These are phyloP conservation scores for Perkinsus marinus DNA, from an alignment of 169 alveolate species.

Conservation along the genomic window DNA sequence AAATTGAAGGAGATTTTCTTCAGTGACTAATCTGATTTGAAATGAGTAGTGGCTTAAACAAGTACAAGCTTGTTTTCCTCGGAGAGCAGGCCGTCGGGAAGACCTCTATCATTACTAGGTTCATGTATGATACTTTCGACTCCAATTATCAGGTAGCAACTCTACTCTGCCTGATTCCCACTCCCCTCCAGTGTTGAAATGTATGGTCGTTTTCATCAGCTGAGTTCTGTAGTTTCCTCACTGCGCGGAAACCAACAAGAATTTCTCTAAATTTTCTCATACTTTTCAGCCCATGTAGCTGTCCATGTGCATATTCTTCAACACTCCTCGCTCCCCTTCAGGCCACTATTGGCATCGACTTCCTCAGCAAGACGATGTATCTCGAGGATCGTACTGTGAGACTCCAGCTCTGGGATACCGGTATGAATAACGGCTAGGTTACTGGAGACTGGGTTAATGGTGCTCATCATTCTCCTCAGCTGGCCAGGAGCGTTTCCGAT, in stretches of 20 bases:
- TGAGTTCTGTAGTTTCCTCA: too few species aligned
- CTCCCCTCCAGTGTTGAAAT: too few species aligned
- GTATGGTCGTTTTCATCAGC: too few species aligned
- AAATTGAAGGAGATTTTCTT: too few species aligned
- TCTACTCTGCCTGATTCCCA: too few species aligned
- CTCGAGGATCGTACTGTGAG: constrained; percentile 86
- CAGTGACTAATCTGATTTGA: constrained; percentile 1
- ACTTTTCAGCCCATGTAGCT: too few species aligned
- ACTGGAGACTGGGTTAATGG: too few species aligned
- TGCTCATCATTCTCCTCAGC: too few species aligned
- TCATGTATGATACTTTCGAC: constrained; percentile 90
- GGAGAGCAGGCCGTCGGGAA: constrained; percentile 95
- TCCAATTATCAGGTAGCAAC: constrained; percentile 75
- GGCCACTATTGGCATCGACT: constrained; percentile 92
- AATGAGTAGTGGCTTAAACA: constrained; percentile 33
- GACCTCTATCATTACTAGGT: constrained; percentile 90
- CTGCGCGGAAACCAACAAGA: too few species aligned
- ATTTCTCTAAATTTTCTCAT: too few species aligned
- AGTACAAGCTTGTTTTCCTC: constrained; percentile 80
- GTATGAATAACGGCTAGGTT: constrained; percentile 8
- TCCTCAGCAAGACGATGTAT: constrained; percentile 81
- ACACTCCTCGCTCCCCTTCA: background rate
- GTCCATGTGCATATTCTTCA: background rate
- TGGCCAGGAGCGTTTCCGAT: constrained; percentile 91
- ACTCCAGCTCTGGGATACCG: constrained; percentile 94